phyloP scores from a whole-genome alignment of 495 filamentous ascomycete genomes.

The Penicillium atrosanguineum region DNA sequence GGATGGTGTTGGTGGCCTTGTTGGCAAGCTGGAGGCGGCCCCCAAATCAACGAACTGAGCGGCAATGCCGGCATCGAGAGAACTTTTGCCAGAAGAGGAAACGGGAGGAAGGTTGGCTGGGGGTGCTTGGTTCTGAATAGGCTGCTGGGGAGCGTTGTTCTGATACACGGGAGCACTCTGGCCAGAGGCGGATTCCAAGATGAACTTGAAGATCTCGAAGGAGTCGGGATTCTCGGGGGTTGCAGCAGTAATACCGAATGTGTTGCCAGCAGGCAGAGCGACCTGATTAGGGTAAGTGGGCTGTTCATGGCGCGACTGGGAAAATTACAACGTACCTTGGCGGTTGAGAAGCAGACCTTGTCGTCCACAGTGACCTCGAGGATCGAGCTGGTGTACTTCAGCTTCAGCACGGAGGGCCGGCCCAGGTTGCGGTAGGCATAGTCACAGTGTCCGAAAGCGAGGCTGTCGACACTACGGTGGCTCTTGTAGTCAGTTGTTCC shows the following conservation, averaged over 20 bases:
- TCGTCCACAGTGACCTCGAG: conserved; percentile 83
- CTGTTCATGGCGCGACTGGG: background rate
- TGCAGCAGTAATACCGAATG: conserved; percentile 82
- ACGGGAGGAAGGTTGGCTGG: background rate
- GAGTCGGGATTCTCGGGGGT: conserved; percentile 90
- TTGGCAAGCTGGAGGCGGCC: conserved; percentile 74
- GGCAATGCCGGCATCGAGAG: conserved; percentile 48
- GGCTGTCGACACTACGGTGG: conserved; percentile 73
- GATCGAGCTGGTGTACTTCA: conserved; percentile 59
- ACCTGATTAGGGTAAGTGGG: conserved; percentile 42
- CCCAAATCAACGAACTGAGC: conserved; percentile 78
- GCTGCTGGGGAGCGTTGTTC: conserved; percentile 32
- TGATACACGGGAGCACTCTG: conserved; percentile 32
- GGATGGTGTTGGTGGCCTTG: conserved; percentile 67
- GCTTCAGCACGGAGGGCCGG: conserved; percentile 69
- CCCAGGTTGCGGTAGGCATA: conserved; percentile 91
- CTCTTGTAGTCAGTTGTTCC: conserved; percentile 76
- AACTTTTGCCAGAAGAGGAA: conserved; percentile 43
- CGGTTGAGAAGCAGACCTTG: conserved; percentile 76
- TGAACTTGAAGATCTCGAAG: conserved; percentile 88
- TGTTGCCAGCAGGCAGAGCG: conserved; percentile 73
- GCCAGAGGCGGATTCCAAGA: conserved; percentile 53
- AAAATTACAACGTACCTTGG: conserved; percentile 50
- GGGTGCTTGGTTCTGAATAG: conserved; percentile 29
- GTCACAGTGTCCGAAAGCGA: conserved; percentile 92